Evolutionary conservation across 257 asterid genomes (phyloP).

Genomic region (Capsicum baccatum): DNA sequence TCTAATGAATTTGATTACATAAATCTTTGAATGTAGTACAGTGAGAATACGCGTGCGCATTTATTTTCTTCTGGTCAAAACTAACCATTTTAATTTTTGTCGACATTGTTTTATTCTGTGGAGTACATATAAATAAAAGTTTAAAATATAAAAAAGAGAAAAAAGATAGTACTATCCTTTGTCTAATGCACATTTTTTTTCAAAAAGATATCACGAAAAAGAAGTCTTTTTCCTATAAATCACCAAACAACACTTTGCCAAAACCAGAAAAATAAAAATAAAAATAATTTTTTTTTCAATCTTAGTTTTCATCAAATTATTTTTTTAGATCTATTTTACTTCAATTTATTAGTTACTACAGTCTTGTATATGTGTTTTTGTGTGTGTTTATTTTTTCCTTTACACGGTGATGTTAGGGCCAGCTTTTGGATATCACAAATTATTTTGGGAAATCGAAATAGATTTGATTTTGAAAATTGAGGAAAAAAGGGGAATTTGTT

Average conservation of each 20-base stretch:
- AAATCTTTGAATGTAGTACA: background rate
- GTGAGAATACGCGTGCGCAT: background rate
- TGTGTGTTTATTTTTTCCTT: background rate
- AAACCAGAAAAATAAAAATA: background rate
- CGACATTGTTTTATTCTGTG: background rate
- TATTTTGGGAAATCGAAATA: too few relatives aligned
- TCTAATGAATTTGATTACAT: background rate
- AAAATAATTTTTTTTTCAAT: background rate
- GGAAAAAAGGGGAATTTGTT: too few relatives aligned
- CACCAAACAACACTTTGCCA: background rate
- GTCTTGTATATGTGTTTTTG: background rate
- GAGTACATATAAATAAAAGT: slow-evolving; percentile 10
- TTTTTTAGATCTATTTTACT: slow-evolving; percentile 25
- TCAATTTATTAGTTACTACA: background rate
- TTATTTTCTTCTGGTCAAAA: background rate
- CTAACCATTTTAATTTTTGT: background rate
- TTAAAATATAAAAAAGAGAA: background rate
- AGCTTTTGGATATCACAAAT: too few relatives aligned
- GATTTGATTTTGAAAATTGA: background rate
- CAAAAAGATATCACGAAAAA: background rate
- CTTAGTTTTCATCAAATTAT: background rate
- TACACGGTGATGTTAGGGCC: too few relatives aligned
- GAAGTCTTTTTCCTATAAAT: slow-evolving; percentile 8
- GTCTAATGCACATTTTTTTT: background rate
- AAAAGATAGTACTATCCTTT: background rate